A percentile compares a stretch with the other conserved stretches of the same genome.
phyloP scores from a whole-genome alignment of 495 filamentous ascomycete genomes.

The Emericellopsis terricola region DNA sequence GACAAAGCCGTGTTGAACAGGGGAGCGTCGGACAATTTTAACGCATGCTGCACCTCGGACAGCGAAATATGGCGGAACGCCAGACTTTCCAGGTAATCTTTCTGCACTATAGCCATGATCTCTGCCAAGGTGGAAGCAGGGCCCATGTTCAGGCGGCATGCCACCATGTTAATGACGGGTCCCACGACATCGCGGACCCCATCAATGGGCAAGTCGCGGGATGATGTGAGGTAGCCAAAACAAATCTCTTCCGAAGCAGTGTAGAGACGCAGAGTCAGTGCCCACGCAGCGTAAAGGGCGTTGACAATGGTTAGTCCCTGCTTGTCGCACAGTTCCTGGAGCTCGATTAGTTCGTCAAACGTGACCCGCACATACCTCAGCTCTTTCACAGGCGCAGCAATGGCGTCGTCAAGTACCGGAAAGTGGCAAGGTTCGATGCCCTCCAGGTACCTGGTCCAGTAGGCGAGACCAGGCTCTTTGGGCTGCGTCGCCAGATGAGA shows the following conservation, averaged over 20 bases:
- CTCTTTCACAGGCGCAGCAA: no score
- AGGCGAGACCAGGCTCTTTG: slow-evolving; percentile 19
- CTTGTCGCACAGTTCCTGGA: no score
- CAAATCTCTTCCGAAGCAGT: neutral
- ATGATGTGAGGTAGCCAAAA: neutral
- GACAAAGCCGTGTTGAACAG: neutral
- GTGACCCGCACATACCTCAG: no score
- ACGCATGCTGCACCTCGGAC: neutral
- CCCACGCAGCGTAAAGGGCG: no score
- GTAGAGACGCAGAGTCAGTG: neutral
- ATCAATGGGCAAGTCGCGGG: neutral
- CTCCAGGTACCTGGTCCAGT: slow-evolving; percentile 30
- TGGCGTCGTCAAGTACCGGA: slow-evolving; percentile 9
- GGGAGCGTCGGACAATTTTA: neutral
- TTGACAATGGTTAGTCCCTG: no score
- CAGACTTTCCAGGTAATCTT: neutral
- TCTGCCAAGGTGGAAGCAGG: neutral
- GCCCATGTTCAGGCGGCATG: neutral
- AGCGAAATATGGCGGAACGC: neutral
- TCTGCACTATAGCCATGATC: neutral
- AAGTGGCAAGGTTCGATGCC: slow-evolving; percentile 29
- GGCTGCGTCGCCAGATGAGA: slow-evolving; percentile 19
- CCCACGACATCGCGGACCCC: neutral
- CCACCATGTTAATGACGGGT: neutral
- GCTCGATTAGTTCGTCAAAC: no score